These are phyloP conservation scores for Talaromyces adpressus DNA, from an alignment of 495 filamentous ascomycete species.

Conservation along the genomic window DNA sequence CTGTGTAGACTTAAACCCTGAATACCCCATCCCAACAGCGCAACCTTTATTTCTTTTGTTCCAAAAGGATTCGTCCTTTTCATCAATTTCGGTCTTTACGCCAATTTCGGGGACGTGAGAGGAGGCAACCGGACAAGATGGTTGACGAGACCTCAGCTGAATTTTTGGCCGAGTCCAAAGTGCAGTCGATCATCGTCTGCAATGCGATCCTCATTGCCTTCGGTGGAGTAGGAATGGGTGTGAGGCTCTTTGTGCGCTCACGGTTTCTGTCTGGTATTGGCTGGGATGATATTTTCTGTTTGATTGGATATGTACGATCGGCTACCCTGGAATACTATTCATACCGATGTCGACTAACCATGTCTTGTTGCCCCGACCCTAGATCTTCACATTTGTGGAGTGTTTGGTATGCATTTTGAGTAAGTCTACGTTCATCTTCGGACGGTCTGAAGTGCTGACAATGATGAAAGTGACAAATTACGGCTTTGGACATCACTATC, in stretches of 20 bases:
- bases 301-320: conserved; percentile 15
- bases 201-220: conserved; percentile 13
- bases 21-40: neutral
- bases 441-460: conserved; percentile 1
- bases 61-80: neutral
- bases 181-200: conserved; percentile 16
- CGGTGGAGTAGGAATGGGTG: conserved; percentile 11
- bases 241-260: conserved; percentile 16
- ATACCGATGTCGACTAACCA: neutral
- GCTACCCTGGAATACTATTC: neutral
- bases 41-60: neutral
- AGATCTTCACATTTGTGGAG: conserved; percentile 17
- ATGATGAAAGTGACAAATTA: conserved; percentile 17
- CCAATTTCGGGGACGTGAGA: neutral
- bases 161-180: conserved; percentile 16
- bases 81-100: neutral
- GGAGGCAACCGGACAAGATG: neutral
- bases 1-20: neutral
- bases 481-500: conserved; percentile 19
- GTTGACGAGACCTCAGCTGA: neutral
- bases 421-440: conserved; percentile 4
- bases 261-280: conserved; percentile 17
- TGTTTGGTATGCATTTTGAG: conserved; percentile 15
- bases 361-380: neutral
- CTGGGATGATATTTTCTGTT: conserved; percentile 16